A percentile compares a stretch with the other conserved stretches of the same genome.
Conservation (phyloP, 306 rosid genomes). For the Malus sieversii region DNA sequence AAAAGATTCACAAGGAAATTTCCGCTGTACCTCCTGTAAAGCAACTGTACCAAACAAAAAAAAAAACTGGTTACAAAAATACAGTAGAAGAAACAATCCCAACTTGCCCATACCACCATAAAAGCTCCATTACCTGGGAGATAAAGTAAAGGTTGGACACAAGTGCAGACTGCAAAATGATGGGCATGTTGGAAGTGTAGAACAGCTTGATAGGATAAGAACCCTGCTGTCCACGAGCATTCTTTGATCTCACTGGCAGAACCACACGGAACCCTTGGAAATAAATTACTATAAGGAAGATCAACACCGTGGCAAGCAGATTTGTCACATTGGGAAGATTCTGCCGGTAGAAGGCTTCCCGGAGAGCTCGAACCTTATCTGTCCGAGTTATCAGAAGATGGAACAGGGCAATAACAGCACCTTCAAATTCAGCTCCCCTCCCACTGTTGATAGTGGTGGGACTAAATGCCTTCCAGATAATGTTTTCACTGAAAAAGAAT, state of each 20-base stretch:
- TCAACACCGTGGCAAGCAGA: conserved; percentile 79
- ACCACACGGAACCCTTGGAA: conserved; percentile 98
- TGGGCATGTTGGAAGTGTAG: conserved; percentile 97
- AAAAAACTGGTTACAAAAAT: conserved; percentile 1
- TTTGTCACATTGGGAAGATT: conserved; percentile 94
- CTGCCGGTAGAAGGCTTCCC: conserved; percentile 89
- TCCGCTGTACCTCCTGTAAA: conserved; percentile 77
- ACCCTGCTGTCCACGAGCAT: conserved; percentile 94
- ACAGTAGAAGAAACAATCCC: conserved; percentile 2
- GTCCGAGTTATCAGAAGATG: conserved; percentile 80
- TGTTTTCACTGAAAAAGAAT: conserved; percentile 60
- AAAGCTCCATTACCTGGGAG: conserved; percentile 65
- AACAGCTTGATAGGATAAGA: conserved; percentile 92
- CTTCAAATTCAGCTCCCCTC: conserved; percentile 93
- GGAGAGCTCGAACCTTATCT: conserved; percentile 83
- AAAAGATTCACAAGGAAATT: conserved; percentile 78
- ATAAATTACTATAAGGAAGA: conserved; percentile 78
- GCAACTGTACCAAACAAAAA: conserved; percentile 38
- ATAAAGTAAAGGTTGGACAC: conserved; percentile 87
- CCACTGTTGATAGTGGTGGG: conserved; percentile 97
- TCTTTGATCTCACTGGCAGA: conserved; percentile 93
- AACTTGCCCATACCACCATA: neutral
- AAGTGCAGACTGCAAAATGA: conserved; percentile 93
- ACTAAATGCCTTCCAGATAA: conserved; percentile 93
- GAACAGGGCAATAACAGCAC: conserved; percentile 88